Evolutionary conservation across 164 flowering plant species (phyloP).

Genomic region (Platanus orientalis): DNA sequence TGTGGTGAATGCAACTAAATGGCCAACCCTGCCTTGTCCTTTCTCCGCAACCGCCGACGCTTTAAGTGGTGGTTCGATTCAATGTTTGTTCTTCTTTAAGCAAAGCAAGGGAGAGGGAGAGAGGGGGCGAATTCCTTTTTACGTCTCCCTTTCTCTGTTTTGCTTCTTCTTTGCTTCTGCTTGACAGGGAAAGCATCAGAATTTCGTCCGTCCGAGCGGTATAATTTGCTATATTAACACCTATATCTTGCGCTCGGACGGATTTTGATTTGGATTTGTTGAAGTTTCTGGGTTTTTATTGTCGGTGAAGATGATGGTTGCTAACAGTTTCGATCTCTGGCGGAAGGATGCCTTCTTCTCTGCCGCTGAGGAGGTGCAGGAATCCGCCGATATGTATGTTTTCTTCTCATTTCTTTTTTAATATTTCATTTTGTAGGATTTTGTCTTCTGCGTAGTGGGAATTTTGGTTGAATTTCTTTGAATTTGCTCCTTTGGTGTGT

Average conservation of each 20-base stretch:
- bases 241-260: too few relatives aligned
- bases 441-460: not conserved
- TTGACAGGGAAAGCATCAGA: constrained; percentile 9
- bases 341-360: constrained; percentile 79
- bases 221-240: too few relatives aligned
- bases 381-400: constrained; percentile 63
- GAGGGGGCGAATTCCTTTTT: too few relatives aligned
- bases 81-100: too few relatives aligned
- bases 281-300: not conserved
- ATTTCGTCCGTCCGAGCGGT: too few relatives aligned
- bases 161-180: constrained; percentile 22
- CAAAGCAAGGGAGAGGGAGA: too few relatives aligned
- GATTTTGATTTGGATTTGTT: constrained; percentile 8
- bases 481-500: not conserved
- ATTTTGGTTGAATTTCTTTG: not conserved
- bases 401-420: not conserved
- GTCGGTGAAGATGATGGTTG: constrained; percentile 53
- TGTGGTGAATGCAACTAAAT: too few relatives aligned
- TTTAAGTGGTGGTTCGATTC: too few relatives aligned
- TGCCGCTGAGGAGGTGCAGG: constrained; percentile 90
- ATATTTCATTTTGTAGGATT: not conserved
- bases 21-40: too few relatives aligned
- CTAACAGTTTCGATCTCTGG: constrained; percentile 82
- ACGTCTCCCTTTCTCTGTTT: constrained; percentile 14
- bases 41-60: too few relatives aligned